Conservation (phyloP, 2,329 filamentous ascomycete genomes). For the Trichoderma atroviride region DNA sequence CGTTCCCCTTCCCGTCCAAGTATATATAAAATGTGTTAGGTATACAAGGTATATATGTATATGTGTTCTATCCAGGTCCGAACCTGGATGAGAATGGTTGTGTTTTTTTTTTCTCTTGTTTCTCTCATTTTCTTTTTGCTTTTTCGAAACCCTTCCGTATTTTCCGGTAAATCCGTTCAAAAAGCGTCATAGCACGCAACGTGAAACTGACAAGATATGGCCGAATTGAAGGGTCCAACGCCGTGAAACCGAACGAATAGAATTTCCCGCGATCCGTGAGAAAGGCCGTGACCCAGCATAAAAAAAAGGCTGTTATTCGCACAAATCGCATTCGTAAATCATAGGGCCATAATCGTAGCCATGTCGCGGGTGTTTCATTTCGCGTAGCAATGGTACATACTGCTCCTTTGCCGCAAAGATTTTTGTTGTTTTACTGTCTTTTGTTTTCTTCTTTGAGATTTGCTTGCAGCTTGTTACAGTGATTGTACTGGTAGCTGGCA, state of each 20-base stretch:
- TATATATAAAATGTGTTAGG: conserved; percentile 27
- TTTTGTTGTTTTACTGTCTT: background rate
- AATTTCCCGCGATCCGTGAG: conserved; percentile 14
- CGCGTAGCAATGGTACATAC: conserved; percentile 9
- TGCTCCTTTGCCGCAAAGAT: background rate
- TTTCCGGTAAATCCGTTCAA: background rate
- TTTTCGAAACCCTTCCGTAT: background rate
- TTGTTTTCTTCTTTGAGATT: background rate
- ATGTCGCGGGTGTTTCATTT: conserved; percentile 1
- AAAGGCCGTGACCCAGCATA: conserved; percentile 17
- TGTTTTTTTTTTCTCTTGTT: conserved; percentile 3
- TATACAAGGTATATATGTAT: conserved; percentile 27
- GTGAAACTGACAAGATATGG: conserved; percentile 2
- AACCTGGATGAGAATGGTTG: background rate
- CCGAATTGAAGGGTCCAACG: conserved; percentile 12
- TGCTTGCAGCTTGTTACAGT: background rate
- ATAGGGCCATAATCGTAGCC: conserved; percentile 24
- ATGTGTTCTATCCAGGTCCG: background rate
- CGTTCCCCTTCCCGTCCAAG: conserved; percentile 15
- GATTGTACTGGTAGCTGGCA: background rate
- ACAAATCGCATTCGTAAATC: conserved; percentile 25
- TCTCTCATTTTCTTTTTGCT: background rate
- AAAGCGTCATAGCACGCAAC: conserved; percentile 14
- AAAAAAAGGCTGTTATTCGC: conserved; percentile 19
- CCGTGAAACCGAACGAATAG: conserved; percentile 17